Base-by-base conservation (phyloP, 176 grass and related monocot genomes). In the Avena eriantha region DNA sequence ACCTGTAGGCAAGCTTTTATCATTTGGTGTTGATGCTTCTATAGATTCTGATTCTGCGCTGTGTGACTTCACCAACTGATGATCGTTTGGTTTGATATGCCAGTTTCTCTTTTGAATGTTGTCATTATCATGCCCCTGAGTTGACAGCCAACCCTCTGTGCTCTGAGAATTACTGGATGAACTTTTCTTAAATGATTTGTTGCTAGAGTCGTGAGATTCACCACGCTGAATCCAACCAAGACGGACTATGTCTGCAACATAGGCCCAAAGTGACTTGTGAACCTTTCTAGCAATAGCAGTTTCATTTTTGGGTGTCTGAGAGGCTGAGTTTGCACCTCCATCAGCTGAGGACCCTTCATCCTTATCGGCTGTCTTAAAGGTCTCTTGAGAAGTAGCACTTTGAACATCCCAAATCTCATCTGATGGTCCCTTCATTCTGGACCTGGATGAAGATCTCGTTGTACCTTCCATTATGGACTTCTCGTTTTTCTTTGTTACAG, bases 241-340 rank as follows among this genome's bases (percentile, higher is more conserved):
- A 73, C 89, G 92, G 76, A 98, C 81, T 88, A 98, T 92, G 81
- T 94, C 96, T 83, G 93, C 92, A 87, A 98, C 88, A 87, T 89
- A 94, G 83, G 88, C 61, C 96, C 96, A 98, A 47, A 98, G 91
- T 24, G 96, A 96, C 68, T 73, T 93, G 79, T 87, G 86, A 78
- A 77, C 85, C 72, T 86, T 96, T 87, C 61, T 85, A 84, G 84
- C 76, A 88, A 92, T 68, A 79, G 65, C 80, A 83, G 74, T 87
- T 91, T 91, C 96, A 84, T 82, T 91, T 70, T 50, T 73, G 36
- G 95, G 86, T 72, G 93, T 88, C 34, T 60, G 68, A 56, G 73
- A 83, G 49, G 87, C 77, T 9, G 87, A 81, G 22, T 90, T 84
- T 24, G 85, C 78, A 88, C 73, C 74, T 84, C 85, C 83, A 19